Percentiles rank a stretch among this genome's conserved stretches.
phyloP scores from a whole-genome alignment of 164 flowering plant genomes.

The Annona cherimola region DNA sequence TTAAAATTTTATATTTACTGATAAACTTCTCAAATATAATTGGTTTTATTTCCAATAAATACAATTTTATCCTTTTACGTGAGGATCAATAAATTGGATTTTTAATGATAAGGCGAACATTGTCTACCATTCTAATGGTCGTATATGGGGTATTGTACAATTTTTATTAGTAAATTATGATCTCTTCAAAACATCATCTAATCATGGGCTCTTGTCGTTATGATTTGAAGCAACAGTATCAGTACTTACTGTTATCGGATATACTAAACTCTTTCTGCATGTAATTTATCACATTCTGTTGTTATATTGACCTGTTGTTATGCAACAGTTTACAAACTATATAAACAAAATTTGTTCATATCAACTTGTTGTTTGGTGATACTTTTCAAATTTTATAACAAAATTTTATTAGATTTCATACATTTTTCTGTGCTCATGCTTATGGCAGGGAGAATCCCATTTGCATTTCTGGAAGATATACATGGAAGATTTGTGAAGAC shows the following conservation, averaged over 20 bases:
- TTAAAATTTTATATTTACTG: too few relatives aligned
- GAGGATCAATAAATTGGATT: too few relatives aligned
- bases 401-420: background rate
- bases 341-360: too few relatives aligned
- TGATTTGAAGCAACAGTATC: background rate
- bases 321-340: background rate
- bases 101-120: too few relatives aligned
- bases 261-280: background rate
- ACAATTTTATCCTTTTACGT: too few relatives aligned
- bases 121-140: too few relatives aligned
- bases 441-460: conserved; percentile 77
- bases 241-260: background rate
- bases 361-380: background rate
- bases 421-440: background rate
- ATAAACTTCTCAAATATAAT: too few relatives aligned
- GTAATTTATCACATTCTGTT: background rate
- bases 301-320: background rate
- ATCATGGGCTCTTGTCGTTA: background rate
- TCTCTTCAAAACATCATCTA: too few relatives aligned
- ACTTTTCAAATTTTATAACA: background rate
- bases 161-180: too few relatives aligned
- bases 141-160: too few relatives aligned
- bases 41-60: too few relatives aligned
- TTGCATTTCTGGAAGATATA: conserved; percentile 86
- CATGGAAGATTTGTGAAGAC: conserved; percentile 82